Evolutionary conservation across 257 asterid genomes (phyloP).

Genomic region (Nicotiana obtusifolia): DNA sequence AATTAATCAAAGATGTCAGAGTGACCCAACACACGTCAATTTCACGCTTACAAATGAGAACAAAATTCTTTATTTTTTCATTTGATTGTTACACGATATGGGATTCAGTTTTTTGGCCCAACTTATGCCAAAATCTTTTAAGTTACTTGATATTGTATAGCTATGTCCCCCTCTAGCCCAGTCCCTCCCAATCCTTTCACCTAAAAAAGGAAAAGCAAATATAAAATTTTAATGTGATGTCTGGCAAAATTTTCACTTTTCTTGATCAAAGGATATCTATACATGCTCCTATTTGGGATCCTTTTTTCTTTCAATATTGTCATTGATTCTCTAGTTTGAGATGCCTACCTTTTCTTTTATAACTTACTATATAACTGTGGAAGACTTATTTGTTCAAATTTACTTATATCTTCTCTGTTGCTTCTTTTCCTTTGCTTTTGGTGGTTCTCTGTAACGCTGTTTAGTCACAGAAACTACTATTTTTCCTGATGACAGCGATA

Average conservation of each 20-base stretch:
- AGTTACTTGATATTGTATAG: too few species aligned
- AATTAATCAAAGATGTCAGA: too few species aligned
- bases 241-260: not conserved
- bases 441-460: not conserved
- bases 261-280: not conserved
- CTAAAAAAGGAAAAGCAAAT: not conserved
- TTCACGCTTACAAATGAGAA: not conserved
- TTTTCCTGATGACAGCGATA: constrained; percentile 11
- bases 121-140: not conserved
- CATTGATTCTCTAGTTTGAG: constrained; percentile 3
- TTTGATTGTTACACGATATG: not conserved
- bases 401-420: not conserved
- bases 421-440: not conserved
- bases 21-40: too few species aligned
- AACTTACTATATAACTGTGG: not conserved
- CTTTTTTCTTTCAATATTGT: not conserved
- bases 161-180: not conserved
- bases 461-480: not conserved
- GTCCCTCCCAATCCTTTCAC: not conserved
- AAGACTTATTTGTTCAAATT: not conserved
- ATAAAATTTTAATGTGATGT: not conserved
- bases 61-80: not conserved
- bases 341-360: not conserved
- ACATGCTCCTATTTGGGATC: not conserved
- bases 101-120: not conserved